Percentiles rank a stretch among this genome's conserved stretches.
These are phyloP conservation scores for Tolypocladium capitatum DNA, from an alignment of 2,329 filamentous ascomycete species.

Conservation along the genomic window DNA sequence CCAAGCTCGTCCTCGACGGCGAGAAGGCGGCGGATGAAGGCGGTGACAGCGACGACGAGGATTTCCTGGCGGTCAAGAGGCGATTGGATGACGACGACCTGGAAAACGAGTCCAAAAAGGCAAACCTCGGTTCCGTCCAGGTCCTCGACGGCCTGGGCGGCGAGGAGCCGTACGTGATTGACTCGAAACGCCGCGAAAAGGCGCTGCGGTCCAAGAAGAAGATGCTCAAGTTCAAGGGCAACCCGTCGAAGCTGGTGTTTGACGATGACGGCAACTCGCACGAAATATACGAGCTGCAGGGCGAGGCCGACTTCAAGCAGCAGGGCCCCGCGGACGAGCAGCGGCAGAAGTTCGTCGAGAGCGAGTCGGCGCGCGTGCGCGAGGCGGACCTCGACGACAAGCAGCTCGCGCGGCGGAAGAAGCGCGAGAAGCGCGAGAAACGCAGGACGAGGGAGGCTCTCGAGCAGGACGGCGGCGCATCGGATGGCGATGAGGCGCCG, in stretches of 20 bases:
- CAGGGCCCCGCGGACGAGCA: slow-evolving; percentile 66
- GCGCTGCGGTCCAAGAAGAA: slow-evolving; percentile 93
- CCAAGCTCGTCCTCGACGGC: slow-evolving; percentile 59
- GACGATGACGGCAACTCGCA: slow-evolving; percentile 84
- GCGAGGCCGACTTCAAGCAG: slow-evolving; percentile 66
- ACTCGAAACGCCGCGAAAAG: slow-evolving; percentile 92
- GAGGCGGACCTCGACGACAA: slow-evolving; percentile 76
- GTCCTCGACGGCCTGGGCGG: slow-evolving; percentile 55
- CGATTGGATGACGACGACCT: slow-evolving; percentile 62
- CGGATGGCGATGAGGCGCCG: slow-evolving; percentile 14
- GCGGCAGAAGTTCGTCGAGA: slow-evolving; percentile 62
- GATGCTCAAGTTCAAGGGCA: slow-evolving; percentile 78
- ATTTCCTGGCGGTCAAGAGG: slow-evolving; percentile 83
- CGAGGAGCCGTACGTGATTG: slow-evolving; percentile 65
- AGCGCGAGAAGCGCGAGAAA: slow-evolving; percentile 61
- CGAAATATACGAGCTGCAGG: slow-evolving; percentile 75
- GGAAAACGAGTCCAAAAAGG: slow-evolving; percentile 33
- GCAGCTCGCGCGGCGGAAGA: slow-evolving; percentile 63
- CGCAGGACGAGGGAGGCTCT: slow-evolving; percentile 50
- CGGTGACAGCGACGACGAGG: slow-evolving; percentile 54
- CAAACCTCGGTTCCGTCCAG: slow-evolving; percentile 33
- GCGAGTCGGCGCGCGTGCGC: slow-evolving; percentile 57
- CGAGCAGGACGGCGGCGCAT: slow-evolving; percentile 17
- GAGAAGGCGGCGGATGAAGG: slow-evolving; percentile 23
- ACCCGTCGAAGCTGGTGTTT: slow-evolving; percentile 73